Evolutionary conservation across 805 yeast genomes (phyloP), one percentile per base, ranked within the genome.

Genomic region (Lipomyces kockii): DNA sequence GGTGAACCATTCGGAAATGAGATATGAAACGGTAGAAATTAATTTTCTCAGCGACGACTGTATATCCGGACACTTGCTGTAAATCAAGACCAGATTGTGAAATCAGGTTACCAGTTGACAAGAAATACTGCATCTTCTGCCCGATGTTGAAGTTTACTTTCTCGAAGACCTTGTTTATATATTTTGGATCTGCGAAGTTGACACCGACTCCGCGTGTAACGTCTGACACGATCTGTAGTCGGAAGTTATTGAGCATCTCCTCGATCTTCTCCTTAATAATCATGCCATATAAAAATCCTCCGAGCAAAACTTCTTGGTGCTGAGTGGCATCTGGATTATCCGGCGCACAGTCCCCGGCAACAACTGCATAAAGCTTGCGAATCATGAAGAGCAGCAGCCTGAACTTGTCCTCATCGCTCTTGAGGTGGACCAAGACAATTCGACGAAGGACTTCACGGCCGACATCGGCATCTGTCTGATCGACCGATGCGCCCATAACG

Each of bases 261-360:
- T 95, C 99, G 70, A 95, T 88, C 78, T 95, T 95, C 80, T 95
- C 99, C 79, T 95, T 95, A 75, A 95, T 80, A 72, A 95, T 94
- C 97, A 93, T 93, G 73, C 98, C 98, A 74, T 92, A 95, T 64
- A 95, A 83, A 85, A 95, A 91, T 17, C 99, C 99, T 71, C 98
- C 98, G 65, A 95, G 84, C 70, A 95, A 81, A 39, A 95, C 91
- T 81, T 95, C 99, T 81, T 95, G 99, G 83, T 95, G 98, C 83
- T 95, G 99, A 9, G 97, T 91, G 60, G 98, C 97, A 88, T 95
- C 99, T 78, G 99, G 99, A 81, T 95, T 95, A 79, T 95, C 99
- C 20, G 97, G 94, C 62, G 93, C 83, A 79, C 98, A 94, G 77
- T 94, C 97, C 68, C 98, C 98, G 49, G 97, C 97, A 57, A 94